These are phyloP conservation scores for Meyerozyma sp. DNA, from an alignment of 1,139 yeast genomes.

Conservation along the genomic window DNA sequence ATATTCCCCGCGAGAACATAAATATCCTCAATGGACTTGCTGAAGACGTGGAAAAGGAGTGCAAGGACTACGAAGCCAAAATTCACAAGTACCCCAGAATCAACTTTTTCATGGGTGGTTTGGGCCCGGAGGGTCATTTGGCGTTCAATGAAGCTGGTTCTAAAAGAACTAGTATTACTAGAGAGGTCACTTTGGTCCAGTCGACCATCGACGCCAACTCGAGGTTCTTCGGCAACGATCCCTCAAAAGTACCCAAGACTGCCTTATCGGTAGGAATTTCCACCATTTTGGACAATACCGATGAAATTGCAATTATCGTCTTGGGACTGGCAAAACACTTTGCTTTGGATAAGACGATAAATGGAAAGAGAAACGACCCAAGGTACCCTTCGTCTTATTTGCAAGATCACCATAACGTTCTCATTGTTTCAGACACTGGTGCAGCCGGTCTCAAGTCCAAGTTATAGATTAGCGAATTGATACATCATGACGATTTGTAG, in stretches of 20 bases:
- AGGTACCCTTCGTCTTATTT: conserved; percentile 43
- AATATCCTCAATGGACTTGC: conserved; percentile 54
- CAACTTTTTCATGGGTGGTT: conserved; percentile 55
- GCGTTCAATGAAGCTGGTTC: conserved; percentile 64
- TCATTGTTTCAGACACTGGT: conserved; percentile 42
- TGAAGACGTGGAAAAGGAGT: conserved; percentile 41
- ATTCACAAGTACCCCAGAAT: conserved; percentile 49
- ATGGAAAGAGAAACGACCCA: conserved; percentile 31
- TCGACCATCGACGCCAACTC: conserved; percentile 55
- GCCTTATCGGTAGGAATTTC: conserved; percentile 61
- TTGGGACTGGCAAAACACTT: conserved; percentile 39
- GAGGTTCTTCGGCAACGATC: conserved; percentile 47
- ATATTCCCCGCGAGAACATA: conserved; percentile 50
- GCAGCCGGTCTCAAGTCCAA: conserved; percentile 36
- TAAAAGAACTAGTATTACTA: conserved; percentile 39
- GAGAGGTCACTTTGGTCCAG: conserved; percentile 45
- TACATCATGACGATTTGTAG: too few species aligned
- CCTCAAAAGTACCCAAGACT: conserved; percentile 43
- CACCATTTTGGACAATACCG: conserved; percentile 54
- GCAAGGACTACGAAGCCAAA: conserved; percentile 45
- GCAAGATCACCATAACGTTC: conserved; percentile 41
- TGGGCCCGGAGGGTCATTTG: conserved; percentile 63
- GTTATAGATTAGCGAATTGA: conserved; percentile 12
- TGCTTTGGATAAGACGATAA: conserved; percentile 41
- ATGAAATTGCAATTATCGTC: conserved; percentile 47